Base-by-base conservation (phyloP, 495 filamentous ascomycete species). In the Penicillium steckii region DNA sequence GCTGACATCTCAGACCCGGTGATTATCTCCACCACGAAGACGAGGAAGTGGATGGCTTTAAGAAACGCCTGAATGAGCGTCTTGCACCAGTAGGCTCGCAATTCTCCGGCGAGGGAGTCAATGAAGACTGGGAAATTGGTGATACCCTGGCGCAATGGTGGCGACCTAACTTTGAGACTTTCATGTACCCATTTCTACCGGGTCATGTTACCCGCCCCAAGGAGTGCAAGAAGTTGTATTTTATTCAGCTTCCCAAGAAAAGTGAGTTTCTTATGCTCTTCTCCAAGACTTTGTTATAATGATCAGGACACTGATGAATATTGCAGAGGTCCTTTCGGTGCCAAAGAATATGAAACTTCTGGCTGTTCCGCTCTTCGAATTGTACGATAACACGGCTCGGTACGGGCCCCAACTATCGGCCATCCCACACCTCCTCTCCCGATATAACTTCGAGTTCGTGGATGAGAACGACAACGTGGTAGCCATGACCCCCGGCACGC, bases 331-430 rank as follows among this genome's bases (percentile, higher is more conserved):
- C n/a, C 82, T 98, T 38, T 90, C 85, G 60, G 95, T 97, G 15
- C 94, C 94, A 2, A 98, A 98, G 80, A 98, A 98, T 75, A 97
- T 98, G 94, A 98, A 98, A 68, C 82, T 98, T 6, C 84, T 98
- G 21, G 94, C 94, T 9, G 94, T 98, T 2, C 94, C 94, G 3
- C 78, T 98, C 0, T 98, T 97, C 70, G 94, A 98, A 72, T 81
- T 98, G 17, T 98, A 97, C 74, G 94, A 97, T 64, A 98, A 98
- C 72, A 96, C 90, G 1, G 87, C 85, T 3, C 77, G 94, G 52
- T 98, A 98, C 64, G 94, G 94, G 1, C 94, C 94, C 4, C 94
- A 98, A 68, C 83, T 98, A 3, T 95, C 90, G 0, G 93, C 94
- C 2, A 97, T 98, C 40, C 94, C 94, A 7, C 95, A 97, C 62